phyloP scores from a whole-genome alignment of 1,139 yeast species.

The Sugiyamaella grinbergsii region DNA sequence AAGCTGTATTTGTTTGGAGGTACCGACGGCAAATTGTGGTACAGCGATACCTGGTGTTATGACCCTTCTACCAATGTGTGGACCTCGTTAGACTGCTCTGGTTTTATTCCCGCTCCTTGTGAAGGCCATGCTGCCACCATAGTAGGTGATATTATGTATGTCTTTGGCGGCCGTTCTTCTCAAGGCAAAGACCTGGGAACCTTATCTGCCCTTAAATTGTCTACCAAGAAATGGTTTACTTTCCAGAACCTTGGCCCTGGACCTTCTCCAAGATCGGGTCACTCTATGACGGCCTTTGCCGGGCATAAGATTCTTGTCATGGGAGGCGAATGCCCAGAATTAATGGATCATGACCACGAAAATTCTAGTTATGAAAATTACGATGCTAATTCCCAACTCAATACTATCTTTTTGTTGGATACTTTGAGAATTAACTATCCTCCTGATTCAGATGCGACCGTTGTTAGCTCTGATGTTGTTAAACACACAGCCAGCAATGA shows the following conservation, averaged over 20 bases:
- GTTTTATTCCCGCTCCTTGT: conserved; percentile 77
- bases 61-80: conserved; percentile 72
- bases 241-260: conserved; percentile 57
- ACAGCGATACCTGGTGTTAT: conserved; percentile 79
- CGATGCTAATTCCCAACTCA: conserved; percentile 12
- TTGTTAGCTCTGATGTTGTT: not conserved
- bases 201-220: conserved; percentile 74
- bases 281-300: conserved; percentile 74
- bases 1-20: conserved; percentile 94
- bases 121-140: conserved; percentile 90
- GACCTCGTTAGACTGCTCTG: conserved; percentile 54
- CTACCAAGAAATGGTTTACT: conserved; percentile 71
- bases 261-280: conserved; percentile 95
- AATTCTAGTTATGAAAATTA: conserved; percentile 12
- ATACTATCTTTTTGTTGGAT: conserved; percentile 45
- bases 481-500: conserved; percentile 1
- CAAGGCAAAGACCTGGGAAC: conserved; percentile 71
- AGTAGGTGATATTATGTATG: conserved; percentile 75
- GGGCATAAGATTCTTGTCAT: conserved; percentile 74
- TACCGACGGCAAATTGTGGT: conserved; percentile 73
- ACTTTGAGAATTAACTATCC: conserved; percentile 44
- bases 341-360: conserved; percentile 34
- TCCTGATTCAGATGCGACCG: conserved; percentile 3
- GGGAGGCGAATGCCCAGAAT: conserved; percentile 73
- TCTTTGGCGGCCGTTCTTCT: conserved; percentile 87